Percentiles rank a stretch among this genome's conserved stretches.
Evolutionary conservation across 192 early-diverging fungal species (phyloP).

Genomic region (Coemansia sp.): DNA sequence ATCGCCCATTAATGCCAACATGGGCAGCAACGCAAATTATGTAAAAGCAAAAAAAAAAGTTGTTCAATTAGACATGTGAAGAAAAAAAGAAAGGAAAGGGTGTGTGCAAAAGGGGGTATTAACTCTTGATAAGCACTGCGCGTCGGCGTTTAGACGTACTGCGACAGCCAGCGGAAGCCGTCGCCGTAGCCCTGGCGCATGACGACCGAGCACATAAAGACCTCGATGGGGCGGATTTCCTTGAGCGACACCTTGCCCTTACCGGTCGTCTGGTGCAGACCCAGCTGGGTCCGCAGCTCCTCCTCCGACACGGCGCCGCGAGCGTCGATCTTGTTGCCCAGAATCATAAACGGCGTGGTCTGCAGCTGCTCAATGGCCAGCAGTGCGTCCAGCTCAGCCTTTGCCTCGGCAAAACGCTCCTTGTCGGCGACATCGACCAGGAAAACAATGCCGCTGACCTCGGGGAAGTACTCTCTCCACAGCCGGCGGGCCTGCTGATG

Average conservation of each 20-base stretch:
- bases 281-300: slow-evolving; percentile 79
- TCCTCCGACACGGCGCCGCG: slow-evolving; percentile 92
- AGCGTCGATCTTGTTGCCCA: slow-evolving; percentile 99
- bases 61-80: not conserved
- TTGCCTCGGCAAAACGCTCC: slow-evolving; percentile 82
- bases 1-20: too few species aligned
- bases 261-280: slow-evolving; percentile 96
- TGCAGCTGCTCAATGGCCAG: slow-evolving; percentile 92
- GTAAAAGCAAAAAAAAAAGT: not conserved
- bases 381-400: slow-evolving; percentile 92
- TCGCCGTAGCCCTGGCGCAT: slow-evolving; percentile 99
- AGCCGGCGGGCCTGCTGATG: slow-evolving; percentile 95
- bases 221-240: slow-evolving; percentile 94
- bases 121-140: not conserved
- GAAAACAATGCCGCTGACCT: slow-evolving; percentile 97
- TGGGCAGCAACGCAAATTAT: not conserved
- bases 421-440: slow-evolving; percentile 91
- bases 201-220: slow-evolving; percentile 99
- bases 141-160: slow-evolving; percentile 67
- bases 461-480: slow-evolving; percentile 99
- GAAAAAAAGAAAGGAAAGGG: not conserved
- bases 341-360: slow-evolving; percentile 89
- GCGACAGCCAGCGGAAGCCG: slow-evolving; percentile 87
- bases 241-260: slow-evolving; percentile 95
- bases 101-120: not conserved